Conservation (phyloP, 2,329 filamentous ascomycete genomes). For the Neofusicoccum laricinum region DNA sequence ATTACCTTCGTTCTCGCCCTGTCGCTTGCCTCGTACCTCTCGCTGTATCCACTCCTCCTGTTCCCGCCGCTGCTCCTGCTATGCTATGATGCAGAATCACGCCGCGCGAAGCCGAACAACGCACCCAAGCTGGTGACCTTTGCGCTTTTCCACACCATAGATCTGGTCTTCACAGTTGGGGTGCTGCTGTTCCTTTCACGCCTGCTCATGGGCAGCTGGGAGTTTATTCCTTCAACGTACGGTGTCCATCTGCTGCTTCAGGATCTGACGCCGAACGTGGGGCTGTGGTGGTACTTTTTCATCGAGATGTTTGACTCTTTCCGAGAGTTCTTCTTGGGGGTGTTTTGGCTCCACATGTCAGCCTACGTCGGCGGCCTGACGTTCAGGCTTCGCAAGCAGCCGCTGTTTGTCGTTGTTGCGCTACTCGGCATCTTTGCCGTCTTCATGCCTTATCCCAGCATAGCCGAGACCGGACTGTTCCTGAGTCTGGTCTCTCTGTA, state of each 20-base stretch:
- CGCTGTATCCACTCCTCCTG: conserved; percentile 85
- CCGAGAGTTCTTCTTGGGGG: conserved; percentile 91
- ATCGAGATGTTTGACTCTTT: conserved; percentile 99
- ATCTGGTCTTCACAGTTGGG: conserved; percentile 56
- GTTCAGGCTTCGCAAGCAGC: conserved; percentile 78
- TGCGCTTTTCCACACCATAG: conserved; percentile 50
- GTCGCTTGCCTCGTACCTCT: conserved; percentile 84
- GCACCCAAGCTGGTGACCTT: conserved; percentile 45
- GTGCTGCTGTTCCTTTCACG: conserved; percentile 69
- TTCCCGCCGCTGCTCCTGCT: conserved; percentile 79
- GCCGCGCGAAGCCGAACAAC: conserved; percentile 25
- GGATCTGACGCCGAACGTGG: conserved; percentile 91
- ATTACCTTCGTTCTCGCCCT: conserved; percentile 79
- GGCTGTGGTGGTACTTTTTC: conserved; percentile 99
- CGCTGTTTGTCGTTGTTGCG: conserved; percentile 79
- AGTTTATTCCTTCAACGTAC: conserved; percentile 86
- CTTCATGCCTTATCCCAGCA: conserved; percentile 95
- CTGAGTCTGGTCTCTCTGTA: conserved; percentile 80
- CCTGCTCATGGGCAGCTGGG: conserved; percentile 75
- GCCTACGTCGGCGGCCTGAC: conserved; percentile 86
- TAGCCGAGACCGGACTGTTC: conserved; percentile 85
- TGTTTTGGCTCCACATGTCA: conserved; percentile 94
- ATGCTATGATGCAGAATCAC: conserved; percentile 64
- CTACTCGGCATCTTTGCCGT: conserved; percentile 86
- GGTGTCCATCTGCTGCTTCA: conserved; percentile 87